Percentiles rank a stretch among this genome's conserved stretches.
Conservation (phyloP, 345 rosid genomes). For the Eucalyptus guilfoylei region DNA sequence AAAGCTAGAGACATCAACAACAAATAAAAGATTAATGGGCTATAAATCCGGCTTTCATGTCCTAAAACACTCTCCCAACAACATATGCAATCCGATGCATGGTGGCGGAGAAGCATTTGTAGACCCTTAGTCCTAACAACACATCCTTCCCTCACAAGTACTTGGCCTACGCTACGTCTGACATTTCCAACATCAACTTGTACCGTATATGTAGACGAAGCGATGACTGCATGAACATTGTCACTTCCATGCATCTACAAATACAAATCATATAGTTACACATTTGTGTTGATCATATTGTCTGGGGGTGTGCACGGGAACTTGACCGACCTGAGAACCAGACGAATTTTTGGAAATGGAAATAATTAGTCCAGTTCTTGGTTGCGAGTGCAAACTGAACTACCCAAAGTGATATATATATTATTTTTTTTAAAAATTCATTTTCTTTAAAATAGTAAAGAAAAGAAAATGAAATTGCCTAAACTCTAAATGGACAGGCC, state of each 20-base stretch:
- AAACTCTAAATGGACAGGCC: too few species aligned
- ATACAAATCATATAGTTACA: too few species aligned
- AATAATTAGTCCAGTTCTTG: too few species aligned
- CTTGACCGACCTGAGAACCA: too few species aligned
- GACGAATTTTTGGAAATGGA: too few species aligned
- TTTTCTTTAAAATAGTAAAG: too few species aligned
- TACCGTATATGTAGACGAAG: neutral
- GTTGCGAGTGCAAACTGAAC: too few species aligned
- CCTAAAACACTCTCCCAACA: neutral
- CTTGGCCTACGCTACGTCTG: neutral
- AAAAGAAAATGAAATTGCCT: too few species aligned
- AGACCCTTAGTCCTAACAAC: neutral
- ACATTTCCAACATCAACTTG: neutral
- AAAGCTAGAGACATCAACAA: neutral
- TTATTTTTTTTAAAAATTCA: too few species aligned
- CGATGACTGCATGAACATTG: neutral
- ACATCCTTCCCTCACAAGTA: neutral
- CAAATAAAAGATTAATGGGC: neutral
- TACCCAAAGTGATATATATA: too few species aligned
- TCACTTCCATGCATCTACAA: neutral
- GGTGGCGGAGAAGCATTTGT: neutral
- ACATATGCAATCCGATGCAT: neutral
- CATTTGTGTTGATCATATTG: too few species aligned
- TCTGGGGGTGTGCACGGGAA: too few species aligned
- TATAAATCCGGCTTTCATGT: neutral